Percentiles rank a stretch among this genome's conserved stretches.
Evolutionary conservation across 2,329 filamentous ascomycete genomes (phyloP).

Genomic region (Aureobasidium sp.): DNA sequence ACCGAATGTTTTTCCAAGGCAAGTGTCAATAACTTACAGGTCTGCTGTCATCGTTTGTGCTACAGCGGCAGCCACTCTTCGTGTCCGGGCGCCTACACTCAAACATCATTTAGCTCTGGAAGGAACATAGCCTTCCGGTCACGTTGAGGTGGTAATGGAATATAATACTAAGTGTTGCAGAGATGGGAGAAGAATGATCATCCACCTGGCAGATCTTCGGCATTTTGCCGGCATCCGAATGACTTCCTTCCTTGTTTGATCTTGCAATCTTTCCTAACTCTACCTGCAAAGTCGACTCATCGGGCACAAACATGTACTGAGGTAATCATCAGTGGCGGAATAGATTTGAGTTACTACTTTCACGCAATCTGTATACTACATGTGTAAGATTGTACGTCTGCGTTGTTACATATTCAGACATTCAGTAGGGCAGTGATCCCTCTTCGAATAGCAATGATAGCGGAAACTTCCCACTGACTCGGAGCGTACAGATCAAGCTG

Average conservation of each 20-base stretch:
- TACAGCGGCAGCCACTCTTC: neutral
- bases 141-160: neutral
- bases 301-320: neutral
- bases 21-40: neutral
- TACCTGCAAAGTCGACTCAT: neutral
- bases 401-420: too few species aligned
- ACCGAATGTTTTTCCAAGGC: too few species aligned
- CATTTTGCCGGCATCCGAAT: neutral
- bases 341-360: too few species aligned
- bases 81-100: neutral
- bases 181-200: neutral
- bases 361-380: too few species aligned
- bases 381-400: too few species aligned
- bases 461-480: neutral
- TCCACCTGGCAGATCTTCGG: neutral
- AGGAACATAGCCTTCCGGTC: neutral
- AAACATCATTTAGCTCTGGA: too few species aligned
- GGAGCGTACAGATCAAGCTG: neutral
- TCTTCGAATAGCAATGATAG: neutral
- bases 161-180: neutral
- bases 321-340: too few species aligned
- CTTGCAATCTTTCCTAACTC: too few species aligned
- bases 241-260: neutral
- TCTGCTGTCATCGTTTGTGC: neutral
- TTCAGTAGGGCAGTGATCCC: neutral